Conservation (phyloP, 306 rosid genomes). For the Lathyrus tuberosus region DNA sequence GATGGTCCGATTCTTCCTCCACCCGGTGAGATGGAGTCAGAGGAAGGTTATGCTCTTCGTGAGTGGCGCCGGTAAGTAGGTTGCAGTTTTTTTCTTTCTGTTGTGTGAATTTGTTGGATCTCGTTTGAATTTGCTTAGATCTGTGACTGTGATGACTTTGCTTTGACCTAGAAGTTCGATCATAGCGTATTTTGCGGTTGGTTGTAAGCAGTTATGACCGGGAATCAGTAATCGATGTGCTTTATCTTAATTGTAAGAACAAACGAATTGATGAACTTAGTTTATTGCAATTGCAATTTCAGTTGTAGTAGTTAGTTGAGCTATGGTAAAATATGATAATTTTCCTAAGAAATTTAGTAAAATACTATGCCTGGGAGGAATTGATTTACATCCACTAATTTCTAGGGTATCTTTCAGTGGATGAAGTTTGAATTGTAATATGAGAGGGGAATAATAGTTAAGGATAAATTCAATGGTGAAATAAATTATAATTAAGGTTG, state of each 20-base stretch:
- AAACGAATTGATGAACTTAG: slow-evolving; percentile 33
- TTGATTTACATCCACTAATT: slow-evolving; percentile 30
- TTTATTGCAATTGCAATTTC: slow-evolving; percentile 34
- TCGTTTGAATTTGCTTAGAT: slow-evolving; percentile 48
- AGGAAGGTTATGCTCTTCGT: slow-evolving; percentile 90
- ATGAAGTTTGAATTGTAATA: slow-evolving; percentile 11
- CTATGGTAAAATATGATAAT: slow-evolving; percentile 1
- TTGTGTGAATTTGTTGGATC: slow-evolving; percentile 42
- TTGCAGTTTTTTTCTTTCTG: slow-evolving; percentile 33
- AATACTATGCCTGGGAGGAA: slow-evolving; percentile 24
- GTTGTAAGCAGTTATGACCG: not conserved
- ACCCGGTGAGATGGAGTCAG: slow-evolving; percentile 77
- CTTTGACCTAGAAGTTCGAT: slow-evolving; percentile 26
- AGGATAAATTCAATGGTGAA: not conserved
- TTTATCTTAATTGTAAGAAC: slow-evolving; percentile 36
- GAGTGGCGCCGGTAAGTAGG: slow-evolving; percentile 96
- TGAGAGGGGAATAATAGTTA: not conserved
- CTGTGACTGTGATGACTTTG: slow-evolving; percentile 44
- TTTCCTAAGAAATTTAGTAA: slow-evolving; percentile 24
- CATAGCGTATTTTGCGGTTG: not conserved
- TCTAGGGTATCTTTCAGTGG: slow-evolving; percentile 15
- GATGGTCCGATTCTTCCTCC: slow-evolving; percentile 93
- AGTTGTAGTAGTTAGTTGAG: slow-evolving; percentile 25
- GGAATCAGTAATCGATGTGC: slow-evolving; percentile 2
- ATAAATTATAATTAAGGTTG: slow-evolving; percentile 1